Conservation (phyloP, 2,329 filamentous ascomycete genomes). For the Botrytis fabae region DNA sequence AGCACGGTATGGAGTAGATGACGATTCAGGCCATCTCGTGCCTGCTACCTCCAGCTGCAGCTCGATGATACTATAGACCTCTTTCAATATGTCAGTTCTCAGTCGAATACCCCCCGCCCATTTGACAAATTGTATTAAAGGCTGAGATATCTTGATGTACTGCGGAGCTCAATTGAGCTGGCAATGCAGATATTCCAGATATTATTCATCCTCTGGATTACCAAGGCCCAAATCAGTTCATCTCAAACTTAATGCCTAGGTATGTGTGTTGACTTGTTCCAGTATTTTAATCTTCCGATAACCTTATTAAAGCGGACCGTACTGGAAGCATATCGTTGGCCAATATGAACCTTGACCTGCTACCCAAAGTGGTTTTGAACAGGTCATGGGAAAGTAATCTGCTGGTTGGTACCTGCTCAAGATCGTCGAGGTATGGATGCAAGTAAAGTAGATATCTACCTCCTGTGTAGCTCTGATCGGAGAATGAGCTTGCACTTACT, state of each 20-base stretch:
- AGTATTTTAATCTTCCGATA: slow-evolving; percentile 6
- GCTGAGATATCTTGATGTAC: neutral
- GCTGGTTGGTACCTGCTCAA: neutral
- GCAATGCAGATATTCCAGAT: slow-evolving; percentile 19
- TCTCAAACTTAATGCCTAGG: neutral
- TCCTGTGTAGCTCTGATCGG: neutral
- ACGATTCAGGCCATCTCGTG: neutral
- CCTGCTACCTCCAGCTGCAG: neutral
- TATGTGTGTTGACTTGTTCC: neutral
- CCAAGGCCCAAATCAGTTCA: slow-evolving; percentile 10
- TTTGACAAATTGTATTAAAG: neutral
- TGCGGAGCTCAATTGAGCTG: slow-evolving; percentile 17
- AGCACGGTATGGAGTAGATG: neutral
- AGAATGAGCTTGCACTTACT: neutral
- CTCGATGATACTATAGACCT: neutral
- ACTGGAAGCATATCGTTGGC: neutral
- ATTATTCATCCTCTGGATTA: neutral
- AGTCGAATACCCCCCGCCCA: too few relatives aligned
- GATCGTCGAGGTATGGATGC: neutral
- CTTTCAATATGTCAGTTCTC: neutral
- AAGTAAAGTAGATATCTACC: neutral
- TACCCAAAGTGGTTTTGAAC: neutral
- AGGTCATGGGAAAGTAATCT: neutral
- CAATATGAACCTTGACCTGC: neutral
- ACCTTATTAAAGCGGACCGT: slow-evolving; percentile 3